Percentiles rank a stretch among this genome's conserved stretches.
Conservation (phyloP, 164 flowering plant genomes). For the Hamamelis virginiana region DNA sequence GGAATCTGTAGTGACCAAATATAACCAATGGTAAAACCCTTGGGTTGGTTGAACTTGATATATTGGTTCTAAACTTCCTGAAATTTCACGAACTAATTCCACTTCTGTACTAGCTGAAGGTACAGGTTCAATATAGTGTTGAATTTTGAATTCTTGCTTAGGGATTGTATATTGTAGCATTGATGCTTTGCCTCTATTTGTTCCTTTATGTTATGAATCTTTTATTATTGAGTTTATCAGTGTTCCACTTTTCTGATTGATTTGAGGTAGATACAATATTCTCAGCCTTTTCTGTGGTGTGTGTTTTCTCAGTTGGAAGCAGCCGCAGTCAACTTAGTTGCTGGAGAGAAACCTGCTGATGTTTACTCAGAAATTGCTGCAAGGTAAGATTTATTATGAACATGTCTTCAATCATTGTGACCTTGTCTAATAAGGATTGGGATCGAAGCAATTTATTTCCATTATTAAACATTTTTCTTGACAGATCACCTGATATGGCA, state of each 20-base stretch:
- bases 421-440: not conserved
- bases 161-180: not conserved
- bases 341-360: slow-evolving; percentile 89
- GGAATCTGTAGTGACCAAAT: no score
- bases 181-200: not conserved
- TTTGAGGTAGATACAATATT: slow-evolving; percentile 6
- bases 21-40: no score
- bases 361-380: slow-evolving; percentile 92
- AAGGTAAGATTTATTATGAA: slow-evolving; percentile 44
- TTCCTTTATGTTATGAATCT: not conserved
- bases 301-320: slow-evolving; percentile 69
- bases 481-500: no score
- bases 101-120: no score
- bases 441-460: not conserved
- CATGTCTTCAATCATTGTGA: not conserved
- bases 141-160: not conserved
- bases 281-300: slow-evolving; percentile 8
- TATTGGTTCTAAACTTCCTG: no score
- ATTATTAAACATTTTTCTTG: not conserved
- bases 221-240: not conserved
- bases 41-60: no score
- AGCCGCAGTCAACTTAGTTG: slow-evolving; percentile 88
- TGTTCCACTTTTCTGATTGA: slow-evolving; percentile 1
- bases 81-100: no score
- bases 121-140: no score